Base-by-base conservation (phyloP, 176 grass and related monocot species). In the Zoysia japonica region DNA sequence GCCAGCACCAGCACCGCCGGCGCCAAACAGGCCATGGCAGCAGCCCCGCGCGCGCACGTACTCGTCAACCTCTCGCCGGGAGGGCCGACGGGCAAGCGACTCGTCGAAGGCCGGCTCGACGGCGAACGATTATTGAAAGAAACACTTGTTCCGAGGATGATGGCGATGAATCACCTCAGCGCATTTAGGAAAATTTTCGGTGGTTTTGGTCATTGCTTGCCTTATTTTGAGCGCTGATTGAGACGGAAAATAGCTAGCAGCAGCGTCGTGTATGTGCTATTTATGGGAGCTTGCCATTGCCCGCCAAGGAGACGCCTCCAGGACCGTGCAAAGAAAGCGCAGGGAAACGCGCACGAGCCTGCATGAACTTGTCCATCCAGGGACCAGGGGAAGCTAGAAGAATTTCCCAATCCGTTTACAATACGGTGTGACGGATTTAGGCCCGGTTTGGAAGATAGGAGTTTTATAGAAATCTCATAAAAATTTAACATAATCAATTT, bases 181-280 rank as follows among this genome's bases (percentile, higher is more conserved):
- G 35, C 42, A 6, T 36, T 35, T 62, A 12, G 12, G 70, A 40
- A 54, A 56, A n/a, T 11, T 10, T 41, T 6, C 11, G 74, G 74
- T 42, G 57, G 15, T 17, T 16, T 17, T 16, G 38, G 1, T 42
- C 38, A 78, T 66, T 66, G 61, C 17, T 28, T 78, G 76, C 62
- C 76, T 78, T 66, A 67, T 78, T 78, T 78, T 53, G 76, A 42
- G 79, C 20, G 78, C 20, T 61, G 78, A 47, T 38, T 38, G 49
- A 43, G 45, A 48, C 17, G 7, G 35, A 49, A 40, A 65, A 78
- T 66, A 61, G 75, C 47, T 66, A 61, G 75, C 47, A 47, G 75
- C 47, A 61, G 75, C 47, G 75, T 61, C 68, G 46, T 57, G 43
- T 40, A 36, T 57, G 43, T 40, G 61, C 45, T 10, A 10, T 54